A percentile compares a stretch with the other conserved stretches of the same genome.
phyloP scores from a whole-genome alignment of 495 filamentous ascomycete genomes.

The Pyrenopolyporus hunteri region DNA sequence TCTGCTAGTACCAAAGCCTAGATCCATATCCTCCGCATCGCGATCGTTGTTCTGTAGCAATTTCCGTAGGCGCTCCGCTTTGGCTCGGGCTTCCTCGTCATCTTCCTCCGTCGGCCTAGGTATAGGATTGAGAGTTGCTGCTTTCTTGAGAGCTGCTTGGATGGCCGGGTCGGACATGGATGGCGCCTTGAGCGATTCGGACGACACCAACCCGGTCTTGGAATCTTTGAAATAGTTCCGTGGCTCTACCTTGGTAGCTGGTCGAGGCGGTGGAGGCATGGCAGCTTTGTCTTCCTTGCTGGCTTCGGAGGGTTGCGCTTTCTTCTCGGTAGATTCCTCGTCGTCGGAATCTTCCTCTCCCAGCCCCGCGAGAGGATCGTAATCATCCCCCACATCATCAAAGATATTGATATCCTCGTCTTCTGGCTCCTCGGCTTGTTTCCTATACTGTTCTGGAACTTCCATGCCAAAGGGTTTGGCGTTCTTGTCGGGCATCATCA shows the following conservation, averaged over 20 bases:
- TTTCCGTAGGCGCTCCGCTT: slow-evolving; percentile 69
- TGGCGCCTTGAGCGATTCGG: slow-evolving; percentile 55
- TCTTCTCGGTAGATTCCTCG: slow-evolving; percentile 51
- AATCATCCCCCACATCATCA: slow-evolving; percentile 82
- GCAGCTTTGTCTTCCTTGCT: slow-evolving; percentile 36
- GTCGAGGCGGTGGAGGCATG: slow-evolving; percentile 55
- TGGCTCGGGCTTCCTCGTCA: slow-evolving; percentile 50
- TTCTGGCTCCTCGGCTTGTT: slow-evolving; percentile 57
- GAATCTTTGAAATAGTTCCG: slow-evolving; percentile 68
- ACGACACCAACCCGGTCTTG: slow-evolving; percentile 50
- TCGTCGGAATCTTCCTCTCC: slow-evolving; percentile 59
- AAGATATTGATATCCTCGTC: slow-evolving; percentile 80
- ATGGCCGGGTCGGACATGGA: slow-evolving; percentile 76
- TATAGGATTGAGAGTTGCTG: slow-evolving; percentile 69
- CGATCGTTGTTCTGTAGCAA: slow-evolving; percentile 78
- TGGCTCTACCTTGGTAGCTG: slow-evolving; percentile 33
- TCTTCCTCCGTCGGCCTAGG: slow-evolving; percentile 52
- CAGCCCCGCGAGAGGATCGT: slow-evolving; percentile 82
- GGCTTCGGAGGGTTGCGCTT: slow-evolving; percentile 40
- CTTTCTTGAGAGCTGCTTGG: slow-evolving; percentile 83
- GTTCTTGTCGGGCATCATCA: slow-evolving; percentile 70
- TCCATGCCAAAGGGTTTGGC: slow-evolving; percentile 78
- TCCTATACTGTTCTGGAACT: slow-evolving; percentile 66
- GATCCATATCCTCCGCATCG: slow-evolving; percentile 90
- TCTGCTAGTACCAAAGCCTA: slow-evolving; percentile 88